phyloP scores from a whole-genome alignment of 495 filamentous ascomycete species.

The Bathelium albidoporum region DNA sequence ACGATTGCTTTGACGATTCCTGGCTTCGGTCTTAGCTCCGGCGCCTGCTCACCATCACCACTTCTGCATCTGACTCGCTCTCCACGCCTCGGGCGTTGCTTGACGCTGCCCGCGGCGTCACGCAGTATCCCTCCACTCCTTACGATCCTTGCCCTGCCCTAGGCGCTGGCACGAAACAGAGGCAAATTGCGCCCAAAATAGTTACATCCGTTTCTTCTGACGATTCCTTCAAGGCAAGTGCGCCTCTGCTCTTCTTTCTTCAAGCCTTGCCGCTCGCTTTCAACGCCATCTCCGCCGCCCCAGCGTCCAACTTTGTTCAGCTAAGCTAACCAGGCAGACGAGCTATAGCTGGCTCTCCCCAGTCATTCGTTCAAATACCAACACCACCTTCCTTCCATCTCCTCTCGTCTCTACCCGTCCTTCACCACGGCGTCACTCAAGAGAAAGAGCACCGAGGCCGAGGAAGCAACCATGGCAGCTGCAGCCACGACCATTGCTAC shows the following conservation, averaged over 20 bases:
- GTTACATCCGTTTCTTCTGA: conserved; percentile 4
- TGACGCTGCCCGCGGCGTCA: background rate
- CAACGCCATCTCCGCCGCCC: conserved; percentile 1
- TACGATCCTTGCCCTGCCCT: background rate
- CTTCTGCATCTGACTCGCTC: conserved; percentile 1
- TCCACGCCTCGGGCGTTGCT: background rate
- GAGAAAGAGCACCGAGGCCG: background rate
- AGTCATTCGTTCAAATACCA: conserved; percentile 5
- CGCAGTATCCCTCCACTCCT: background rate
- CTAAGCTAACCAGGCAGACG: background rate
- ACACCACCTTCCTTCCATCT: background rate
- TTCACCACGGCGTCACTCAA: conserved; percentile 6
- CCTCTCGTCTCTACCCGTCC: conserved; percentile 3
- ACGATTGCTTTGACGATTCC: background rate
- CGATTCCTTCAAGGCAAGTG: background rate
- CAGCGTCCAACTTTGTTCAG: background rate
- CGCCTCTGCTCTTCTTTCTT: conserved; percentile 4
- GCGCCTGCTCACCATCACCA: background rate
- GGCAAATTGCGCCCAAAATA: background rate
- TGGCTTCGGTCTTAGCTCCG: conserved; percentile 2
- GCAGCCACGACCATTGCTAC: conserved; percentile 1
- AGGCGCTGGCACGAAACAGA: conserved; percentile 3
- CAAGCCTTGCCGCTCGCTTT: background rate
- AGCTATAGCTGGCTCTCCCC: background rate
- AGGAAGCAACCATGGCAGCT: conserved; percentile 4